Base-by-base conservation (phyloP, 805 yeast species). In the Candida dendrica region DNA sequence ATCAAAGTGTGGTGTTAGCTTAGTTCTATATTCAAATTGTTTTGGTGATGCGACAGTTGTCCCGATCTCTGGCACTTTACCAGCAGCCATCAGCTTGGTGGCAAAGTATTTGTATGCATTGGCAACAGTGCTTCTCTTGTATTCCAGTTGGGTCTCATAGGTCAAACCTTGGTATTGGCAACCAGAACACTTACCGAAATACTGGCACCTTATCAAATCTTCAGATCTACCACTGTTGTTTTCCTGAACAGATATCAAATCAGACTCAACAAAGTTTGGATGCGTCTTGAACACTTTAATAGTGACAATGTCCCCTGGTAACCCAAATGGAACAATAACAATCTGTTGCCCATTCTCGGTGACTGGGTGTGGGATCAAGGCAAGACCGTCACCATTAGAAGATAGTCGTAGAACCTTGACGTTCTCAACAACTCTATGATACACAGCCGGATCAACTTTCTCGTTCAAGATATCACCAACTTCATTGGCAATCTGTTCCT, bases 1-100 rank as follows among this genome's bases (percentile, higher is more conserved):
- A 54, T 84, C 89, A 63, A 90, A 93, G 65, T 93, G 98, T 5
- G 98, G 98, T 0, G 98, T 93, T 34, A 93, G 72, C 58, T 93
- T 93, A 0, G 98, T 93, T 58, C 98, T 72, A 63, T 93, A 93
- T 31, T 72, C 70, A 58, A 72, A 84, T 50, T 81, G 72, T 43
- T 78, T 64, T 4, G 98, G 98, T 10, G 95, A 85, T 6, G 80
- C 75, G 33, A 82, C 75, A 0, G 95, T 86, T 2, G 68, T 63
- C 2, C 73, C 74, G 30, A 91, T 67, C 8, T 52, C 66, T 0
- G 96, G 96, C 16, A 86, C 58, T 36, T 65, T 56, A 0, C 63
- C 65, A 11, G 58, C 49, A 3, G 59, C 50, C 1, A 68, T 51
- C 40, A 84, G 65, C 3, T 63, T 61, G 11, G 86, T 83, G 1